Percentiles rank a stretch among this genome's conserved stretches.
phyloP scores from a whole-genome alignment of 441 rosid genomes.

The Dalechampia spathulata region DNA sequence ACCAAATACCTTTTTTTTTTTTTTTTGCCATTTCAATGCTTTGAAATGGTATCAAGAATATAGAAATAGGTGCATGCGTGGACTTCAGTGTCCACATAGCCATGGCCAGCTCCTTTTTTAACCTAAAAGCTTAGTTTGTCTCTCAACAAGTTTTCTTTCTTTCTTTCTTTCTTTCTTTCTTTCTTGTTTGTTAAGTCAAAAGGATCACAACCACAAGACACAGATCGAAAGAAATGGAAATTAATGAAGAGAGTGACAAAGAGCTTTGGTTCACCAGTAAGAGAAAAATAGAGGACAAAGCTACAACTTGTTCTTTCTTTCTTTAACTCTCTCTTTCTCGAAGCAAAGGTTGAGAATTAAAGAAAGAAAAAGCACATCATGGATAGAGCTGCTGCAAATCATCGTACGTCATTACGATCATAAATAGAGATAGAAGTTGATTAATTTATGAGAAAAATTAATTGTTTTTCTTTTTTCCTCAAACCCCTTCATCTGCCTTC shows the following conservation, averaged over 20 bases:
- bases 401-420: constrained; percentile 5
- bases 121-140: constrained; percentile 32
- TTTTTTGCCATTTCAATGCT: too few relatives aligned
- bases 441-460: not conserved
- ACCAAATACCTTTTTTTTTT: not conserved
- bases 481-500: constrained; percentile 56
- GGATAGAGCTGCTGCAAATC: constrained; percentile 5
- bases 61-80: constrained; percentile 29
- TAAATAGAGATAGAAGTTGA: constrained; percentile 13
- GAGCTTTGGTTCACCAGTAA: constrained; percentile 33
- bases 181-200: constrained; percentile 18
- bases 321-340: constrained; percentile 25
- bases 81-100: constrained; percentile 55
- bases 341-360: constrained; percentile 24
- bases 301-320: constrained; percentile 35
- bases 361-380: constrained; percentile 20
- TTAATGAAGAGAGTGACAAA: constrained; percentile 21
- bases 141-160: constrained; percentile 10
- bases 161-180: too few relatives aligned
- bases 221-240: too few relatives aligned
- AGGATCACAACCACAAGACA: constrained; percentile 11
- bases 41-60: constrained; percentile 4
- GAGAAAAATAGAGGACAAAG: constrained; percentile 31
- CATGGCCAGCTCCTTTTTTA: constrained; percentile 19
- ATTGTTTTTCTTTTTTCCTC: not conserved